A percentile compares a stretch with the other conserved stretches of the same genome.
These are phyloP conservation scores for Paecilomyces dactylethromorphus DNA, from an alignment of 2,329 filamentous ascomycete species.

Conservation along the genomic window DNA sequence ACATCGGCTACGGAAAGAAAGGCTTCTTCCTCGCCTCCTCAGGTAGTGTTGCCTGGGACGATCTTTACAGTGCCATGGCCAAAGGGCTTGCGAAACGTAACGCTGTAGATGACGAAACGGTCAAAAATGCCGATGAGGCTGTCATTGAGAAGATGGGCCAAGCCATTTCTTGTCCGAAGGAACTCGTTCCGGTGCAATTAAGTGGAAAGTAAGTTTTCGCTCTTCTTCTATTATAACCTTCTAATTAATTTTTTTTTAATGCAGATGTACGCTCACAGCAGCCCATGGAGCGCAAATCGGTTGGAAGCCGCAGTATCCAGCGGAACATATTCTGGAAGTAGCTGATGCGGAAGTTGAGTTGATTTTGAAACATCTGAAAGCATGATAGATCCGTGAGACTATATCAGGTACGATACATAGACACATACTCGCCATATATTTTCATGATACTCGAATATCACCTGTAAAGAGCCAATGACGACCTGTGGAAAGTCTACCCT, in stretches of 20 bases:
- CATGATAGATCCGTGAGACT: not conserved
- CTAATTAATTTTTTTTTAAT: not conserved
- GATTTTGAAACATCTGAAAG: constrained; percentile 23
- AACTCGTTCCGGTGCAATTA: constrained; percentile 34
- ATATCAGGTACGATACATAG: not conserved
- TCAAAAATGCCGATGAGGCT: constrained; percentile 30
- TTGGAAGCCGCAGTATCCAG: constrained; percentile 38
- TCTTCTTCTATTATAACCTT: not conserved
- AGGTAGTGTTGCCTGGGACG: constrained; percentile 45
- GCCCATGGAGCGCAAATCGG: constrained; percentile 37
- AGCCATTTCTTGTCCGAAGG: constrained; percentile 27
- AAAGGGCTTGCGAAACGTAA: constrained; percentile 33
- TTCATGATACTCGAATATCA: no score
- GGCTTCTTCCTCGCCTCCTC: constrained; percentile 48
- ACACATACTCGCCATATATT: not conserved
- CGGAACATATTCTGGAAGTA: constrained; percentile 42
- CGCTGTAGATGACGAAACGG: constrained; percentile 30
- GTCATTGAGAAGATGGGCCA: constrained; percentile 36
- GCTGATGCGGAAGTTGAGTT: constrained; percentile 43
- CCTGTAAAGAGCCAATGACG: not conserved
- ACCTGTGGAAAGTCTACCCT: not conserved
- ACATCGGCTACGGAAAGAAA: constrained; percentile 34
- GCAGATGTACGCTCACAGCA: constrained; percentile 41
- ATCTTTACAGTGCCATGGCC: constrained; percentile 44
- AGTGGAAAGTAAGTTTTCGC: constrained; percentile 36